Evolutionary conservation across 1,139 yeast genomes (phyloP), one percentile per base, ranked within the genome.

Genomic region (Geotrichum aggregatum): DNA sequence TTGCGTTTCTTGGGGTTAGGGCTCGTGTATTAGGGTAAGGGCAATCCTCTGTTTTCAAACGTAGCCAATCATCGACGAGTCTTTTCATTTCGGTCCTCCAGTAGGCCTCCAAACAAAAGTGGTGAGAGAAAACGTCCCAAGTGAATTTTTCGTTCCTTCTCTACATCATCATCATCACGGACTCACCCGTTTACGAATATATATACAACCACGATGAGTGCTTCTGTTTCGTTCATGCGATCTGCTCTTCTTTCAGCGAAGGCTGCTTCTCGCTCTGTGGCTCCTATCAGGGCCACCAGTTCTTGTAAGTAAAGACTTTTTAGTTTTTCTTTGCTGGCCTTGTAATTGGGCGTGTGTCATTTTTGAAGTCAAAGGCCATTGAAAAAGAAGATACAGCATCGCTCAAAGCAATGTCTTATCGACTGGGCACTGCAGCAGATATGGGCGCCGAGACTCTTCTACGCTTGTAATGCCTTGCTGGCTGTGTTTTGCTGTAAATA

Each of bases 191-290:
- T 22, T 33, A n/a, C n/a, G n/a, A n/a, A n/a, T n/a, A n/a, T n/a
- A 8, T 26, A 28, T 41, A 8, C 38, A 33, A n/a, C 22, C 45
- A 49, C 41, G 40, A 54, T 54, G 56, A 46, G 50, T 41, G 46
- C 50, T 43, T 52, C 52, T 49, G 48, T 53, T 50, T 49, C 53
- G 19, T 45, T 50, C 38, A 35, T 54, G 50, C 47, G 56, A 43
- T 44, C 54, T 11, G 54, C 54, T 19, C 44, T 54, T 22, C 14
- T 36, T 38, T 41, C 56, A 38, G 19, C 53, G 40, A 49, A 49
- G 50, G 14, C 52, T 31, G 49, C 40, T 41, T 31, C 47, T 26
- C 56, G 56, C 33, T 49, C 56, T 18, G 52, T 44, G 24, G 19
- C 46, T 44, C 49, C 52, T 19, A 40, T 49, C 26, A 38, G 44